Percentiles rank a stretch among this genome's conserved stretches.
These are phyloP conservation scores for Trichosporon asahii DNA, from an alignment of 1,284 basidiomycete genomes.

Conservation along the genomic window DNA sequence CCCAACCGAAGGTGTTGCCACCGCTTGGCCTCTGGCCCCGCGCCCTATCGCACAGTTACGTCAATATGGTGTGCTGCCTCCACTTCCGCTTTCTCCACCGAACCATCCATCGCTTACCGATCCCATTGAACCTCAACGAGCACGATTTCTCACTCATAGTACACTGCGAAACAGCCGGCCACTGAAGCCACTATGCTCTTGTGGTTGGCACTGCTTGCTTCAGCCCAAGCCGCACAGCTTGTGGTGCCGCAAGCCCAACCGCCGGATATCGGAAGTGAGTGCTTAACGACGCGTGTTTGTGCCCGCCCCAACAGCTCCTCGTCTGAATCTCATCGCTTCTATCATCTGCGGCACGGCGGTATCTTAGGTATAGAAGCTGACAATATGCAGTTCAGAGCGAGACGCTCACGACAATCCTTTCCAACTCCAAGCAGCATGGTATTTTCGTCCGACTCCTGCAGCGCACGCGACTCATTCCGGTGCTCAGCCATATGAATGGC, in stretches of 20 bases:
- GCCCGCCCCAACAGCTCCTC: not conserved
- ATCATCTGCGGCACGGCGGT: not conserved
- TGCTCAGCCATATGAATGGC: conserved; percentile 75
- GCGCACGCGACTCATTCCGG: conserved; percentile 81
- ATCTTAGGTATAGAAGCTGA: not conserved
- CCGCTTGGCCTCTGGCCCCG: not conserved
- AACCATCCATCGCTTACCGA: not conserved
- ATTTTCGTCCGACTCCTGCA: conserved; percentile 78
- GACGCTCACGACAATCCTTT: conserved; percentile 71
- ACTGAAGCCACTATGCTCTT: not conserved
- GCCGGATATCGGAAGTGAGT: conserved; percentile 5
- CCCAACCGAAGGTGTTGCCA: not conserved
- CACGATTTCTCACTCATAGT: not conserved
- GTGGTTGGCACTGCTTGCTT: not conserved
- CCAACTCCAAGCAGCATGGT: conserved; percentile 70
- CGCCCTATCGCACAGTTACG: not conserved
- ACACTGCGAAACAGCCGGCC: not conserved
- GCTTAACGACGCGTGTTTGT: not conserved
- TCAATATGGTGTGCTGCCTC: conserved; percentile 6
- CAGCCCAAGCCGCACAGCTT: not conserved
- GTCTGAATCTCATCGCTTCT: too few species aligned
- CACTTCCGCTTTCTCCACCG: not conserved
- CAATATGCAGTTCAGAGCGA: conserved; percentile 19
- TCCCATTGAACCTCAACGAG: not conserved
- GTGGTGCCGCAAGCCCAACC: not conserved